Evolutionary conservation across 1,139 yeast species (phyloP).

Genomic region (Candida sanyaensis): DNA sequence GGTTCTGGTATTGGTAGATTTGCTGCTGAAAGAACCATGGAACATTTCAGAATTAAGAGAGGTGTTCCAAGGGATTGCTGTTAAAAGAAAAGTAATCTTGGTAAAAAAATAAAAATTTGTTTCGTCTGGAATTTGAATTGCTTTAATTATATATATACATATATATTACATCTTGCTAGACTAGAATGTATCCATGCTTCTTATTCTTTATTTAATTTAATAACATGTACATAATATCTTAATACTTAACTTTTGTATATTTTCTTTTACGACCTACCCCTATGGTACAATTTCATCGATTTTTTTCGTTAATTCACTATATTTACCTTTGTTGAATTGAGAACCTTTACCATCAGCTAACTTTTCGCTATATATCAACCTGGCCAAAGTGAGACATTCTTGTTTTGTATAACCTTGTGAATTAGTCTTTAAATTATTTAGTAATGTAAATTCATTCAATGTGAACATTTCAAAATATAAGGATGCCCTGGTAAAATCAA

Average conservation of each 20-base stretch:
- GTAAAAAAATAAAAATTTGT: background rate
- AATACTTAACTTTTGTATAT: background rate
- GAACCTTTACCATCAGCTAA: constrained; percentile 44
- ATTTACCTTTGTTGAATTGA: constrained; percentile 41
- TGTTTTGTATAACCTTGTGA: constrained; percentile 19
- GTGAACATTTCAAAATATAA: constrained; percentile 60
- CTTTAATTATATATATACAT: background rate
- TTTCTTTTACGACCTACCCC: background rate
- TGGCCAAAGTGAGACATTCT: constrained; percentile 37
- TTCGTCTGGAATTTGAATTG: background rate
- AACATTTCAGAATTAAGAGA: constrained; percentile 14
- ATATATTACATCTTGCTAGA: background rate
- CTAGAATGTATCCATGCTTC: background rate
- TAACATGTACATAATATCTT: background rate
- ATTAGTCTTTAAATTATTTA: constrained; percentile 24
- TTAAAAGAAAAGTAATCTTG: constrained; percentile 1
- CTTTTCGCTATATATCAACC: constrained; percentile 48
- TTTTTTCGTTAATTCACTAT: constrained; percentile 36
- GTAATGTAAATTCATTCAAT: constrained; percentile 37
- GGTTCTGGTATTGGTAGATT: constrained; percentile 73
- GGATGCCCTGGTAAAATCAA: constrained; percentile 59
- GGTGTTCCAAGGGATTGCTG: constrained; percentile 13
- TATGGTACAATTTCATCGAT: constrained; percentile 17
- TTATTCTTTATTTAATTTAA: background rate
- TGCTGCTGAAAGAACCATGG: constrained; percentile 55